Conservation (phyloP, 2,329 filamentous ascomycete species). For the Phialophora macrospora region DNA sequence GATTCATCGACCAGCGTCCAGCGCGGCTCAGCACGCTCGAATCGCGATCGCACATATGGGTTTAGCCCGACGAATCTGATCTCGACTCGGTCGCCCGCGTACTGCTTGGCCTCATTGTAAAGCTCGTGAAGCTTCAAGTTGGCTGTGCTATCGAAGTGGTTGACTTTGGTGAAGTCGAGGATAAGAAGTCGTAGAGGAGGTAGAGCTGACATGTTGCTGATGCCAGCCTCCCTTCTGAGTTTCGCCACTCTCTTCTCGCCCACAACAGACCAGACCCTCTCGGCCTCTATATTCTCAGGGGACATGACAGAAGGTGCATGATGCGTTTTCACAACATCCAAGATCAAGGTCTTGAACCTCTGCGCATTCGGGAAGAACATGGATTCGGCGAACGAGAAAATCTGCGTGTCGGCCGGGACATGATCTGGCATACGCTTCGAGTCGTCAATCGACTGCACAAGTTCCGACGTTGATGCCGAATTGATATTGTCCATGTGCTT, state of each 20-base stretch:
- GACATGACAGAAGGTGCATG: conserved; percentile 50
- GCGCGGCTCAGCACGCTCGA: conserved; percentile 42
- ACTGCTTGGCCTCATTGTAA: conserved; percentile 55
- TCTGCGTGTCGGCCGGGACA: conserved; percentile 55
- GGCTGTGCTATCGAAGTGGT: conserved; percentile 61
- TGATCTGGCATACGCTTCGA: conserved; percentile 32
- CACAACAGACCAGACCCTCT: conserved; percentile 61
- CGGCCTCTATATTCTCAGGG: conserved; percentile 44
- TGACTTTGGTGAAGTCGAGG: conserved; percentile 59
- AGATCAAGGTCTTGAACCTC: conserved; percentile 54
- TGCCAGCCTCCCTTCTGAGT: conserved; percentile 50
- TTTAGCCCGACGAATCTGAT: conserved; percentile 58
- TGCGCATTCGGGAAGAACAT: conserved; percentile 68
- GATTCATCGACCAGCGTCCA: conserved; percentile 39
- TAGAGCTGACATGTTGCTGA: conserved; percentile 42
- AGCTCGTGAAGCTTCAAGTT: conserved; percentile 57
- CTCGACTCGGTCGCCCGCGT: conserved; percentile 54
- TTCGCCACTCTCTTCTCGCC: conserved; percentile 54
- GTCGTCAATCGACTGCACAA: conserved; percentile 39
- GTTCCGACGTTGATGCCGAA: conserved; percentile 41
- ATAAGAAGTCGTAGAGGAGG: conserved; percentile 56
- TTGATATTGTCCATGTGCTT: conserved; percentile 47
- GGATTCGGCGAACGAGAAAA: conserved; percentile 63
- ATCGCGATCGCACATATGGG: conserved; percentile 45
- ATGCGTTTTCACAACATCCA: conserved; percentile 58